Evolutionary conservation across 2,329 filamentous ascomycete species (phyloP).

Genomic region (Talaromyces albobiverticillius): DNA sequence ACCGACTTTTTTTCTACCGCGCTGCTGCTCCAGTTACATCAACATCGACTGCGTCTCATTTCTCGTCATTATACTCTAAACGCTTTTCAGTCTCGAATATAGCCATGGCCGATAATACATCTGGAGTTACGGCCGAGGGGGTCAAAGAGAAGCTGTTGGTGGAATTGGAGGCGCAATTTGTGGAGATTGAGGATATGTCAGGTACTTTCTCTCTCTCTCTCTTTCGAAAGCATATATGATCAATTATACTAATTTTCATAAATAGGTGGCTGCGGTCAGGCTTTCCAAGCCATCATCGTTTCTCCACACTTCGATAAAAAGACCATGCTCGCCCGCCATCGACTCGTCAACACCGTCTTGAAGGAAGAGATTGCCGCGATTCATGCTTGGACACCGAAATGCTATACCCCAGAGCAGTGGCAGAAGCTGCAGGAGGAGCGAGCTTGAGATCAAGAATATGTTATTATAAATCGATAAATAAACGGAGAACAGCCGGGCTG

Average conservation of each 20-base stretch:
- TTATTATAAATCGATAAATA: not conserved
- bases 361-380: slow-evolving; percentile 87
- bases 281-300: slow-evolving; percentile 68
- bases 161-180: slow-evolving; percentile 70
- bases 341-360: slow-evolving; percentile 77
- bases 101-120: slow-evolving; percentile 49
- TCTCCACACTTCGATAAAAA: slow-evolving; percentile 68
- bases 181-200: slow-evolving; percentile 88
- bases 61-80: slow-evolving; percentile 34
- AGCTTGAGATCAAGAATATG: no score
- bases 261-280: slow-evolving; percentile 67
- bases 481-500: slow-evolving; percentile 6
- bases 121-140: slow-evolving; percentile 68
- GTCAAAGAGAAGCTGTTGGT: slow-evolving; percentile 67
- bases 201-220: slow-evolving; percentile 54
- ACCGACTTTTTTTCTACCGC: slow-evolving; percentile 16
- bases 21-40: not conserved
- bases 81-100: slow-evolving; percentile 32
- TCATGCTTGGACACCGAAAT: slow-evolving; percentile 93
- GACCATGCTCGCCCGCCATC: slow-evolving; percentile 77
- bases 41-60: slow-evolving; percentile 18
- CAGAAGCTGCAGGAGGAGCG: slow-evolving; percentile 59
- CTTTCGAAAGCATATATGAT: not conserved
- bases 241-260: not conserved
- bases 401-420: slow-evolving; percentile 88